Evolutionary conservation across 1,284 basidiomycete species (phyloP).

Genomic region (Microbotryomycetes sp.): DNA sequence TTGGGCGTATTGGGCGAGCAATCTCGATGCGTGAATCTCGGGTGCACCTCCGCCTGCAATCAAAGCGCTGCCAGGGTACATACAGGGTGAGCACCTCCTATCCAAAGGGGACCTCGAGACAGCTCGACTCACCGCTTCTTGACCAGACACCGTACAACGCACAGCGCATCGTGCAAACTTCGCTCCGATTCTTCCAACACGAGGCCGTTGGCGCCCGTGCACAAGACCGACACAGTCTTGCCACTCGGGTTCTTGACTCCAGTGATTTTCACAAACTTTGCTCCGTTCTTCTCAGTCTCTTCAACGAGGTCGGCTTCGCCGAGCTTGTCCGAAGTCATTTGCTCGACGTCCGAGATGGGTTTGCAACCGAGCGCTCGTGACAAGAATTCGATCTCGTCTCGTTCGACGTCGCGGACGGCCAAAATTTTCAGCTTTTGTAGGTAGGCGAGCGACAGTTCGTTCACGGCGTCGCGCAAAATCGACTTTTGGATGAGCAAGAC

Average conservation of each 20-base stretch:
- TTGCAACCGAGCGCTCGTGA: constrained; percentile 91
- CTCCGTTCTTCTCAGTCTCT: constrained; percentile 75
- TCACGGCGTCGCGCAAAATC: constrained; percentile 96
- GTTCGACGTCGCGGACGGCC: constrained; percentile 95
- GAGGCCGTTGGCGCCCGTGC: constrained; percentile 87
- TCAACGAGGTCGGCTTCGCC: constrained; percentile 94
- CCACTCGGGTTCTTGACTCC: constrained; percentile 87
- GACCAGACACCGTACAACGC: constrained; percentile 94
- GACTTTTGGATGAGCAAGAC: constrained; percentile 98
- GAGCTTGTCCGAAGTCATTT: constrained; percentile 97
- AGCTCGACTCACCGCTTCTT: constrained; percentile 73
- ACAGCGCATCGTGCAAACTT: constrained; percentile 94
- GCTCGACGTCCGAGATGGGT: constrained; percentile 95
- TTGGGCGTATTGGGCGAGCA: constrained; percentile 84
- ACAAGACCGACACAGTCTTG: constrained; percentile 89
- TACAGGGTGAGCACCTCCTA: no score
- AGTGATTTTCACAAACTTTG: constrained; percentile 88
- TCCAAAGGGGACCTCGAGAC: constrained; percentile 8
- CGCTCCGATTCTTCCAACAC: constrained; percentile 97
- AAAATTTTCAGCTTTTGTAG: constrained; percentile 96
- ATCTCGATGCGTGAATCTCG: constrained; percentile 94
- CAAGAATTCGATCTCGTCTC: constrained; percentile 97
- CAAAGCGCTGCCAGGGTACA: constrained; percentile 59
- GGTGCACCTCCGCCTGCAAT: constrained; percentile 97
- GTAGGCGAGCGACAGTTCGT: constrained; percentile 97